These are phyloP conservation scores for Trypanosoma avium DNA, from an alignment of 208 protist species.

Conservation along the genomic window DNA sequence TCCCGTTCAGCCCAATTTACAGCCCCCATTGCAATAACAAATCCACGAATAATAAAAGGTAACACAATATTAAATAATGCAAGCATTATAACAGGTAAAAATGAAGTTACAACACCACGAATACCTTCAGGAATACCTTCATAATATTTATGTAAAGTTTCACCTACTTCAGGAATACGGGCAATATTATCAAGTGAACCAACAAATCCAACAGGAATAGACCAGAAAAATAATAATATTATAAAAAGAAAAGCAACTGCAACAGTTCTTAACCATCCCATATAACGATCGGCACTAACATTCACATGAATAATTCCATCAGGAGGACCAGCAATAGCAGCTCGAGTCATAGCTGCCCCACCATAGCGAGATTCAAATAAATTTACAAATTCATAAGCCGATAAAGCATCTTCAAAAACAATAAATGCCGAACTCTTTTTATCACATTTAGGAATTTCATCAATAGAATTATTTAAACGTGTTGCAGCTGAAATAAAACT, in stretches of 20 bases:
- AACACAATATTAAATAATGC: constrained; percentile 72
- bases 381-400: constrained; percentile 74
- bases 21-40: constrained; percentile 73
- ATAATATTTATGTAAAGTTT: constrained; percentile 34
- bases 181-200: constrained; percentile 74
- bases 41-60: constrained; percentile 62
- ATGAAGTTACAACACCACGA: constrained; percentile 45
- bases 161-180: constrained; percentile 45
- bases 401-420: constrained; percentile 61
- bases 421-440: constrained; percentile 58
- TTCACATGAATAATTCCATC: constrained; percentile 68
- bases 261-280: constrained; percentile 44
- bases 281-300: constrained; percentile 41
- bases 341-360: constrained; percentile 35
- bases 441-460: constrained; percentile 35
- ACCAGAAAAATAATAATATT: constrained; percentile 63
- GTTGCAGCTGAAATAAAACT: constrained; percentile 34
- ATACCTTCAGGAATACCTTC: constrained; percentile 41
- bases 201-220: constrained; percentile 73
- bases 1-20: constrained; percentile 63
- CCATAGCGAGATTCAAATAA: constrained; percentile 57
- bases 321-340: constrained; percentile 70
- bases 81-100: constrained; percentile 68
- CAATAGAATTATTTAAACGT: constrained; percentile 50
- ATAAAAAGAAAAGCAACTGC: constrained; percentile 52